Conservation (phyloP, 495 filamentous ascomycete genomes). For the Xylaria cubensis region DNA sequence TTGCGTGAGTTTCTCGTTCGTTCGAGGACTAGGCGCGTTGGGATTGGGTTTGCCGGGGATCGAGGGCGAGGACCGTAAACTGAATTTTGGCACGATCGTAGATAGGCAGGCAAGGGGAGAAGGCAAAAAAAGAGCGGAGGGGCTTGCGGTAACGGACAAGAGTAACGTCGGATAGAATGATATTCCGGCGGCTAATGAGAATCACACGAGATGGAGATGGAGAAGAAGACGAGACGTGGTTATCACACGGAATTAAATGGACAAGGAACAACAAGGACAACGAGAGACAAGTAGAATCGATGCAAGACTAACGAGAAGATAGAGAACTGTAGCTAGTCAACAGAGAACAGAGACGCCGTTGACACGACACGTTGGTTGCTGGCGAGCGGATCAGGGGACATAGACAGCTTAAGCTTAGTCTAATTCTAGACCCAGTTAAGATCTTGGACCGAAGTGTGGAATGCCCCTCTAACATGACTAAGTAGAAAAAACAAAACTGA, state of each 20-base stretch:
- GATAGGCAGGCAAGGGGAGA: not conserved
- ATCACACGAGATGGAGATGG: not conserved
- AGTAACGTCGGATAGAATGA: not conserved
- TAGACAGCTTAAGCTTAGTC: not conserved
- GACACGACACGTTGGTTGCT: not conserved
- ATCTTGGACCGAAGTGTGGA: conserved; percentile 10
- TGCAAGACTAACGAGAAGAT: not conserved
- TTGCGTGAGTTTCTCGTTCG: not conserved
- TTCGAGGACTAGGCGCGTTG: conserved; percentile 5
- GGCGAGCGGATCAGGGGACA: conserved; percentile 16
- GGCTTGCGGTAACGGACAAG: not conserved
- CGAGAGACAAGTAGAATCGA: not conserved
- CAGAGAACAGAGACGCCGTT: conserved; percentile 8
- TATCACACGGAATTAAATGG: not conserved
- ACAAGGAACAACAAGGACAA: not conserved
- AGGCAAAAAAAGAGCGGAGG: not conserved
- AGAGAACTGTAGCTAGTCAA: not conserved
- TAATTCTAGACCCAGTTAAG: not conserved
- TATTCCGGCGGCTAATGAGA: not conserved
- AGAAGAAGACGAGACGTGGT: not conserved
- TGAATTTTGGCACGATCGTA: not conserved
- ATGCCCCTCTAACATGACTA: conserved; percentile 12
- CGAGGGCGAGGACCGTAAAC: not conserved
- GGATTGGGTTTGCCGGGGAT: not conserved
- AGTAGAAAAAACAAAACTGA: no score